Conservation (phyloP, 208 protist species). For the Trypanosoma vivax region DNA sequence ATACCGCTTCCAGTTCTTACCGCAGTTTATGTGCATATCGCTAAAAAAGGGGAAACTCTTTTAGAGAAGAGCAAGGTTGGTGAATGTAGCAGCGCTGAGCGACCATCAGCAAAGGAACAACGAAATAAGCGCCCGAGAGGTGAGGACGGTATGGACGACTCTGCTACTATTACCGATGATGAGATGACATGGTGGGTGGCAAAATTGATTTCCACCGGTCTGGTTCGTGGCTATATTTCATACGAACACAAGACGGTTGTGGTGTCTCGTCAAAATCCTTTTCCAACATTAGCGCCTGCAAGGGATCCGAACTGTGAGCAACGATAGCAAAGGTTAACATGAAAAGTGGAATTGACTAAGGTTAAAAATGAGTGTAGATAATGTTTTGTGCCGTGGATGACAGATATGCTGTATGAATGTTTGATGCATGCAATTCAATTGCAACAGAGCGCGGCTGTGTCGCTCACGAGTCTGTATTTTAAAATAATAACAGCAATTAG, state of each 20-base stretch:
- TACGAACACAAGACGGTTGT: constrained; percentile 80
- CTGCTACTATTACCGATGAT: constrained; percentile 38
- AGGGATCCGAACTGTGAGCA: no score
- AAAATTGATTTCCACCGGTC: constrained; percentile 59
- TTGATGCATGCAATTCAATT: no score
- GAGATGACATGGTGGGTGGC: constrained; percentile 63
- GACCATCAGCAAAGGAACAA: neutral
- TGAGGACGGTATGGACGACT: constrained; percentile 10
- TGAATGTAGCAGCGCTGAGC: no score
- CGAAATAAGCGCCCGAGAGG: constrained; percentile 5
- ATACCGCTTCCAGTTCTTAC: constrained; percentile 52
- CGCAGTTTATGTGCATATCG: constrained; percentile 35
- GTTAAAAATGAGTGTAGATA: no score
- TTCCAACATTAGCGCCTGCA: constrained; percentile 28
- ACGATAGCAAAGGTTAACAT: no score
- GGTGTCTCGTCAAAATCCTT: constrained; percentile 58
- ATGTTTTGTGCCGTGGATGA: no score
- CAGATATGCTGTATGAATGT: no score
- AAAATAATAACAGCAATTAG: no score
- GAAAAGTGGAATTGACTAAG: no score
- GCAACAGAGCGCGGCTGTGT: no score
- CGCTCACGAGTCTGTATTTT: no score
- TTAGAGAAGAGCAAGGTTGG: neutral
- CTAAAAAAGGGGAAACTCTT: constrained; percentile 11
- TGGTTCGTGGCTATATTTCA: constrained; percentile 74